A percentile compares a stretch with the other conserved stretches of the same genome.
Conservation (phyloP, 352 stramenopile species). For the Globisporangium nagaii region DNA sequence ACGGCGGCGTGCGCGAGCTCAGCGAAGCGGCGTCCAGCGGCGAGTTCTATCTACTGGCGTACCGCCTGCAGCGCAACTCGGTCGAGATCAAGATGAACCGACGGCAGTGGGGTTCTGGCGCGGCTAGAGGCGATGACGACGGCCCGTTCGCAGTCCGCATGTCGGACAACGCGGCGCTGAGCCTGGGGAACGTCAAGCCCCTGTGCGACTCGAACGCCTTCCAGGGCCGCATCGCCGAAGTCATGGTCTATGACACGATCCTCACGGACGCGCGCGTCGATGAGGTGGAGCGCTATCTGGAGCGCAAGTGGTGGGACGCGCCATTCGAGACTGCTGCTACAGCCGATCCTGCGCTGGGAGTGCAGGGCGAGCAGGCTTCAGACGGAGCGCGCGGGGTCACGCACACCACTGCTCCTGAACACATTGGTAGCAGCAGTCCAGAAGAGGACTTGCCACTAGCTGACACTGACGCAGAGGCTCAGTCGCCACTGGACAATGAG, state of each 20-base stretch:
- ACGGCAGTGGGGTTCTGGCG: conserved; percentile 15
- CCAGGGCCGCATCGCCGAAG: conserved; percentile 45
- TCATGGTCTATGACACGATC: conserved; percentile 42
- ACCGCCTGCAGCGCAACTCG: conserved; percentile 33
- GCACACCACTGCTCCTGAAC: neutral
- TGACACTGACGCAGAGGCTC: neutral
- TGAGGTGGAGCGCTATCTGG: conserved; percentile 37
- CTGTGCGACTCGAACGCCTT: conserved; percentile 57
- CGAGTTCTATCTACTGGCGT: conserved; percentile 32
- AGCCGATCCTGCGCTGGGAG: neutral
- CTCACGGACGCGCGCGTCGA: conserved; percentile 27
- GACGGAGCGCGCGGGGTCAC: no score
- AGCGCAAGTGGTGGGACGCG: conserved; percentile 40
- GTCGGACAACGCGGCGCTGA: conserved; percentile 40
- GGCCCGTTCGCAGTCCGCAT: conserved; percentile 25
- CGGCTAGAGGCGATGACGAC: conserved; percentile 2
- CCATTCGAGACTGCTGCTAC: conserved; percentile 10
- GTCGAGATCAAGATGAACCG: conserved; percentile 46
- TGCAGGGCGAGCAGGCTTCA: neutral
- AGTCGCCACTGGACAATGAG: neutral
- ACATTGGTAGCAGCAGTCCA: neutral
- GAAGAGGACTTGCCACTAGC: neutral
- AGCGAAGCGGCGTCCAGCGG: conserved; percentile 12
- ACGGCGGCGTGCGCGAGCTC: conserved; percentile 32
- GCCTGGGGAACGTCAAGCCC: conserved; percentile 46